phyloP scores from a whole-genome alignment of 2,329 filamentous ascomycete genomes.

The Bisporella sp. region DNA sequence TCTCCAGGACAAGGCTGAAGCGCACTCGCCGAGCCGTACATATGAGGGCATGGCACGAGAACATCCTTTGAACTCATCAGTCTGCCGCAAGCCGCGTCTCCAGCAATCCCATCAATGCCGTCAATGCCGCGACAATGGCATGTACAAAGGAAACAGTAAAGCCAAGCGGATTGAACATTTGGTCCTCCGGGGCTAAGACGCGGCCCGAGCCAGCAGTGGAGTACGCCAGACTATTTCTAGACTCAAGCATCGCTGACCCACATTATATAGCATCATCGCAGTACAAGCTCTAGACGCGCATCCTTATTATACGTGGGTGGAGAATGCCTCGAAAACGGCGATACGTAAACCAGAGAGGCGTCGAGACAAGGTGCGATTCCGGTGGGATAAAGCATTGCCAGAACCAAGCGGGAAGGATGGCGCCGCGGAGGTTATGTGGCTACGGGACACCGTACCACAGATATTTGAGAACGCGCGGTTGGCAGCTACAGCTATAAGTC shows the following conservation, averaged over 20 bases:
- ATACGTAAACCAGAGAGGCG: background rate
- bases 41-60: too few relatives aligned
- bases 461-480: slow-evolving; percentile 10
- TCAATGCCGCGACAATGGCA: slow-evolving; percentile 3
- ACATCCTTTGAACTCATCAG: too few relatives aligned
- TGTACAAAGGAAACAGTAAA: slow-evolving; percentile 14
- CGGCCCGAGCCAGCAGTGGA: slow-evolving; percentile 6
- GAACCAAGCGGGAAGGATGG: slow-evolving; percentile 2
- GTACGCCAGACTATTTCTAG: too few relatives aligned
- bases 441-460: slow-evolving; percentile 11
- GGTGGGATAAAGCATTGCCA: slow-evolving; percentile 1
- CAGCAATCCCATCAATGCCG: background rate
- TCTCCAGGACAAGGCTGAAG: too few relatives aligned
- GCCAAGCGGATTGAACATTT: slow-evolving; percentile 11
- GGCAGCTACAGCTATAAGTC: slow-evolving; percentile 16
- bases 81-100: too few relatives aligned
- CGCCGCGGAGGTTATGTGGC: slow-evolving; percentile 9
- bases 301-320: slow-evolving; percentile 9
- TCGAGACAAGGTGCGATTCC: slow-evolving; percentile 5
- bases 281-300: slow-evolving; percentile 12
- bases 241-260: too few relatives aligned
- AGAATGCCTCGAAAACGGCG: slow-evolving; percentile 5
- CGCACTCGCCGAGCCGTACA: too few relatives aligned
- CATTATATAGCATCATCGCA: slow-evolving; percentile 6
- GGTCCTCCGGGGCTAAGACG: slow-evolving; percentile 6